These are phyloP conservation scores for Arabidopsis arenosa DNA, from an alignment of 345 rosid genomes.

Conservation along the genomic window DNA sequence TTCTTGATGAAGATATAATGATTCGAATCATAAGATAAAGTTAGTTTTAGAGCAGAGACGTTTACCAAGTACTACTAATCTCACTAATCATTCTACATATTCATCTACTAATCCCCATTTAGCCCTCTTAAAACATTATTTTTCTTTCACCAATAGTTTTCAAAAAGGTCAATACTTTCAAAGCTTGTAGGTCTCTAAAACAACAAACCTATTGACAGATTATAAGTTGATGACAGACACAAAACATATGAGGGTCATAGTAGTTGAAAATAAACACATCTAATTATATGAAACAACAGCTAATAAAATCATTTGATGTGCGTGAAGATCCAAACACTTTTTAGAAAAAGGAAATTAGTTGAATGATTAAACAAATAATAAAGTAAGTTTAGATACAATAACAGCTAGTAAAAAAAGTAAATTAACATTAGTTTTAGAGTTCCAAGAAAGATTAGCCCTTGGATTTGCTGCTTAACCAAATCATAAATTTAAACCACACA, in stretches of 20 bases:
- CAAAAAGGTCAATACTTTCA: slow-evolving; percentile 32
- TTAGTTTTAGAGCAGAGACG: slow-evolving; percentile 13
- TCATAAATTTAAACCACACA: slow-evolving; percentile 31
- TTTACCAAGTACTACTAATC: slow-evolving; percentile 11
- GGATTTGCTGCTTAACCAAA: slow-evolving; percentile 41
- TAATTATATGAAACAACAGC: slow-evolving; percentile 7
- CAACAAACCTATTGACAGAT: slow-evolving; percentile 5
- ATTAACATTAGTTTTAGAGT: slow-evolving; percentile 24
- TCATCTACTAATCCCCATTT: slow-evolving; percentile 13
- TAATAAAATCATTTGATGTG: slow-evolving; percentile 40
- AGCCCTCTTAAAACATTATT: slow-evolving; percentile 11
- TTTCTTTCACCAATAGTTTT: slow-evolving; percentile 30
- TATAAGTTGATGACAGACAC: slow-evolving; percentile 21
- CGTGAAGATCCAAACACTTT: slow-evolving; percentile 45
- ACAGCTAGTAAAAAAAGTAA: slow-evolving; percentile 20
- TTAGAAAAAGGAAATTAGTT: not conserved
- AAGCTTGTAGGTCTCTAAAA: slow-evolving; percentile 21
- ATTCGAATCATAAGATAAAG: slow-evolving; percentile 9
- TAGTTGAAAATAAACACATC: slow-evolving; percentile 16
- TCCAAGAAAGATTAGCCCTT: slow-evolving; percentile 47
- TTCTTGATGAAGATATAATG: slow-evolving; percentile 10
- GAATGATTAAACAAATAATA: slow-evolving; percentile 37
- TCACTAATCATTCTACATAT: slow-evolving; percentile 22
- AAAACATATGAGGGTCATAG: slow-evolving; percentile 26
- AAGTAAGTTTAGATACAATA: slow-evolving; percentile 15